Percentiles rank a stretch among this genome's conserved stretches.
Evolutionary conservation across 2,329 filamentous ascomycete genomes (phyloP).

Genomic region (Didymella segeticola): DNA sequence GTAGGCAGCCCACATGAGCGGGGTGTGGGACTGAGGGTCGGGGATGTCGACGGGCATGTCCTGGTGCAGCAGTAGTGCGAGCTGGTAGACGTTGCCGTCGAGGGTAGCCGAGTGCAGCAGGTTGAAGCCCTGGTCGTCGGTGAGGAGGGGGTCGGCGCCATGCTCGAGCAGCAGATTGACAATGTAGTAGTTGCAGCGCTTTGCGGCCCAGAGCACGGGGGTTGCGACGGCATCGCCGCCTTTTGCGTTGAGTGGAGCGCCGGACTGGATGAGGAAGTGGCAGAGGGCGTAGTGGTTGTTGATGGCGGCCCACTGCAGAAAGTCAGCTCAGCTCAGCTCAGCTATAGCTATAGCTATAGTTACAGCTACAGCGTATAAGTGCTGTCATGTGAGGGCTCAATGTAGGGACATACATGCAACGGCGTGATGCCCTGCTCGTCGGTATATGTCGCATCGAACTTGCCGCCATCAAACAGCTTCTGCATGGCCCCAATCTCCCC

Average conservation of each 20-base stretch:
- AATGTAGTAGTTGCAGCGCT: constrained; percentile 95
- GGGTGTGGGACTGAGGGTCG: constrained; percentile 90
- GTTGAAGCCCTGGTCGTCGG: constrained; percentile 96
- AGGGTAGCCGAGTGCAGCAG: constrained; percentile 96
- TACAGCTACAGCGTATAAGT: too few relatives aligned
- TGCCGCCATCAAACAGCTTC: constrained; percentile 83
- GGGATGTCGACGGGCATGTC: constrained; percentile 92
- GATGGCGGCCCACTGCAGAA: constrained; percentile 88
- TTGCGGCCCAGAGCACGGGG: constrained; percentile 94
- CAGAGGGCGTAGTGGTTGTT: constrained; percentile 99
- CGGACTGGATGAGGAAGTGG: constrained; percentile 86
- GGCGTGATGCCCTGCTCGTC: constrained; percentile 96
- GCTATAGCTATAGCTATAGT: too few relatives aligned
- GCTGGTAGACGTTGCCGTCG: constrained; percentile 90
- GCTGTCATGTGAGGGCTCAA: too few relatives aligned
- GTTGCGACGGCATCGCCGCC: constrained; percentile 95
- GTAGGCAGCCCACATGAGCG: constrained; percentile 98
- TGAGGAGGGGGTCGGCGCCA: constrained; percentile 90
- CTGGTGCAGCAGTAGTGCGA: constrained; percentile 90
- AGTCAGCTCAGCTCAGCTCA: constrained; percentile 15
- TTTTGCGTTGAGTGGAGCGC: constrained; percentile 92
- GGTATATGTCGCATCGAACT: constrained; percentile 79
- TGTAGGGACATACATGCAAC: constrained; percentile 73
- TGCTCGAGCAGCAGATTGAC: constrained; percentile 90
- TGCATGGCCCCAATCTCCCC: constrained; percentile 88